Percentiles rank a stretch among this genome's conserved stretches.
phyloP scores from a whole-genome alignment of 192 early-diverging fungal species.

The Neocallimastix lanati region DNA sequence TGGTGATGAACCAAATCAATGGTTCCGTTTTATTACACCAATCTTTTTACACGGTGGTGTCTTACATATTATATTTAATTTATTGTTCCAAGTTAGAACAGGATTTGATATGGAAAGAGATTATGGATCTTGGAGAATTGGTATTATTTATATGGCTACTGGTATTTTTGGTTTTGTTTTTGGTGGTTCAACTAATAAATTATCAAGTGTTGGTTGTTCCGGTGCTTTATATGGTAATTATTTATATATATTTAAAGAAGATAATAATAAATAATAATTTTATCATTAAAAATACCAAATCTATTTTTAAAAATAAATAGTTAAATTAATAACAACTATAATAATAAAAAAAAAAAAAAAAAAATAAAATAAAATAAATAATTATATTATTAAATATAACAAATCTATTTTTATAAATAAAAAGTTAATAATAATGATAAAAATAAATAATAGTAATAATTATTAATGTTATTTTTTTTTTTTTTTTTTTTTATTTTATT shows the following conservation, averaged over 20 bases:
- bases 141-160: slow-evolving; percentile 47
- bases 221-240: slow-evolving; percentile 28
- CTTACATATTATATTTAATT: slow-evolving; percentile 57
- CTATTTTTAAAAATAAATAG: no score
- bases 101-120: slow-evolving; percentile 58
- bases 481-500: background rate
- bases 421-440: no score
- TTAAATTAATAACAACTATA: no score
- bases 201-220: slow-evolving; percentile 35
- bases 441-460: no score
- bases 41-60: slow-evolving; percentile 71
- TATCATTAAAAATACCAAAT: no score
- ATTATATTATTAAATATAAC: no score
- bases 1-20: slow-evolving; percentile 42
- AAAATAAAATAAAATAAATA: no score
- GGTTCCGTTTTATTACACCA: slow-evolving; percentile 59
- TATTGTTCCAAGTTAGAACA: slow-evolving; percentile 45
- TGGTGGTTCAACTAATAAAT: slow-evolving; percentile 41
- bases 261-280: no score
- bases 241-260: no score
- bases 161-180: slow-evolving; percentile 68
- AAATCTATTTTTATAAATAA: no score
- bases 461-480: background rate
- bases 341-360: no score
- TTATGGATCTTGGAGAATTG: slow-evolving; percentile 53